Percentiles rank a stretch among this genome's conserved stretches.
phyloP scores from a whole-genome alignment of 1,284 basidiomycete species.

The Moesziomyces sp. region DNA sequence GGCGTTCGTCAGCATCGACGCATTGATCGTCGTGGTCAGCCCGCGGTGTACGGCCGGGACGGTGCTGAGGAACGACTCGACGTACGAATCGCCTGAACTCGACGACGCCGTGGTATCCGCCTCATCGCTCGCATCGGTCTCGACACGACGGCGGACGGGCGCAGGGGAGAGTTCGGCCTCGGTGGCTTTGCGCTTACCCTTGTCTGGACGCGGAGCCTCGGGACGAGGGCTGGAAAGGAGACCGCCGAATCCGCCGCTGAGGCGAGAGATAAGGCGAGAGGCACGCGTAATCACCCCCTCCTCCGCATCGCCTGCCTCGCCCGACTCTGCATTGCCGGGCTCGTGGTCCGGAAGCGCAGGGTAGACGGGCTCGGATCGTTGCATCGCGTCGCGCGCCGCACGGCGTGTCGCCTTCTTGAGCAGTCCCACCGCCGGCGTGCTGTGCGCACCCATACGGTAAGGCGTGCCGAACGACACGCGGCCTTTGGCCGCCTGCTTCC shows the following conservation, averaged over 20 bases:
- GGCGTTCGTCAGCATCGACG: constrained; percentile 20
- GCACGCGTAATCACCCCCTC: constrained; percentile 25
- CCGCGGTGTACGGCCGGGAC: background rate
- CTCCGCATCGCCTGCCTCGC: background rate
- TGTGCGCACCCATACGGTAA: constrained; percentile 40
- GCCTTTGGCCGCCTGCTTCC: background rate
- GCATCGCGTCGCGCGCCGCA: constrained; percentile 6
- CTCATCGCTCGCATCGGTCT: background rate
- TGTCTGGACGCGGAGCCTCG: background rate
- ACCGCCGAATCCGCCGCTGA: constrained; percentile 37
- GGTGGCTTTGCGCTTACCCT: constrained; percentile 26
- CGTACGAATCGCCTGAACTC: constrained; percentile 3
- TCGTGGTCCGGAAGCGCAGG: constrained; percentile 15
- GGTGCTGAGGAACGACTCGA: constrained; percentile 5
- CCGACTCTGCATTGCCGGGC: background rate
- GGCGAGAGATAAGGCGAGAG: constrained; percentile 27
- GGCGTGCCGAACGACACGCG: constrained; percentile 48
- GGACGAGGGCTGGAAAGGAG: constrained; percentile 5
- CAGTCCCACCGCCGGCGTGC: constrained; percentile 32
- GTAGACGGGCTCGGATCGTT: constrained; percentile 13
- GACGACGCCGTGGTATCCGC: background rate
- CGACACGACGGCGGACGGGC: background rate
- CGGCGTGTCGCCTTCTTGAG: constrained; percentile 17
- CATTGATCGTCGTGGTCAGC: constrained; percentile 17
- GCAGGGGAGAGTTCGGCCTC: constrained; percentile 10